These are phyloP conservation scores for Macaranga tanarius DNA, from an alignment of 441 rosid genomes.

Conservation along the genomic window DNA sequence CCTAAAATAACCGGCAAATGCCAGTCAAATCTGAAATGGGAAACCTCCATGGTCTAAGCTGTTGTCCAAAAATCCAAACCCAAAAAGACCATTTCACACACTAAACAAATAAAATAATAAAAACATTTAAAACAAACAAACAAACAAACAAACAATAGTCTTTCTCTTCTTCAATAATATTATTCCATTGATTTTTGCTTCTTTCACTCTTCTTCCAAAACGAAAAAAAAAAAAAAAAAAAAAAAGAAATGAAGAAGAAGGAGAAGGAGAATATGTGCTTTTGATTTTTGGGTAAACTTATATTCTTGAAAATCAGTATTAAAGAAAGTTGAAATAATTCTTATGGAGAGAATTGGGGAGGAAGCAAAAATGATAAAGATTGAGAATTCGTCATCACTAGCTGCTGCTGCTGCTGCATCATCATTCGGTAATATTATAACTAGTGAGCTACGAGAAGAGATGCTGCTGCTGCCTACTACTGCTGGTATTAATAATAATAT, in stretches of 20 bases:
- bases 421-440: constrained; percentile 36
- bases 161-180: too few relatives aligned
- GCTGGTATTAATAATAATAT: constrained; percentile 6
- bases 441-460: constrained; percentile 32
- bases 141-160: too few relatives aligned
- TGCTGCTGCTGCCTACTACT: constrained; percentile 3
- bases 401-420: constrained; percentile 37
- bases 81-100: constrained; percentile 46
- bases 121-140: background rate
- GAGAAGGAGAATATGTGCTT: constrained; percentile 34
- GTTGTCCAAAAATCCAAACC: constrained; percentile 65
- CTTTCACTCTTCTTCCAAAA: too few relatives aligned
- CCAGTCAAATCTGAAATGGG: constrained; percentile 54
- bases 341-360: constrained; percentile 45
- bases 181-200: too few relatives aligned
- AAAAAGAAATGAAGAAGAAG: constrained; percentile 17
- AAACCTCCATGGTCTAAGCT: constrained; percentile 61
- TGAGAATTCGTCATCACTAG: constrained; percentile 19
- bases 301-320: background rate
- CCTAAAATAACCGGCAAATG: constrained; percentile 49
- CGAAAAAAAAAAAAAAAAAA: background rate
- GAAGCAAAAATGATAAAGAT: constrained; percentile 14
- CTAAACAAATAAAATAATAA: constrained; percentile 7
- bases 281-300: background rate
- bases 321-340: background rate